Base-by-base conservation (phyloP, 2,329 filamentous ascomycete genomes). In the Cadophora malorum region DNA sequence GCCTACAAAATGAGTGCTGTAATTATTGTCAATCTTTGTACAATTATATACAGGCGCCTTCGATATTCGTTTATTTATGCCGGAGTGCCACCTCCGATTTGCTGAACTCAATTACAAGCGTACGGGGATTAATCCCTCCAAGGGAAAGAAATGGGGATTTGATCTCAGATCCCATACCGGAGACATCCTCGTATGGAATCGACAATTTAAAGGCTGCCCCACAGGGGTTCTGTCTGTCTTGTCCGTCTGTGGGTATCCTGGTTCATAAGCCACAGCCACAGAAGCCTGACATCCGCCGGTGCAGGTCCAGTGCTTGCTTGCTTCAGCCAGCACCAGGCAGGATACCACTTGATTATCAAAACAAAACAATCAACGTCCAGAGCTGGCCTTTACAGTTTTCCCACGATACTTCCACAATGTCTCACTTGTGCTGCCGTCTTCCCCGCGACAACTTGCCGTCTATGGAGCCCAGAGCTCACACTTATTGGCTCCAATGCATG, bases 1-100 rank as follows among this genome's bases (percentile, higher is more conserved):
- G 62, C 59, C 62, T 62, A 23, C 41, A 52, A 66, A 14, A 28
- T 41, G 23, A 49, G 16, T 14, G 33, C 23, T 8, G 23, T 50
- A 35, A 31, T 45, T 56, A 63, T 55, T 63, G 65, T 53, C 65
- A 66, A 66, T 66, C 52, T 56, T 49, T 50, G 35, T 52, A 14
- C 33, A 60, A 41, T 60, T 65, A 38, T 38, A 58, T n/a, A 23
- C 55, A 38, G 31, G 55, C n/a, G 16, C 4, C 33, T 31, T 8
- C 23, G 16, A 33, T 58, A 21, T 58, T 38, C n/a, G 16, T 38
- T n/a, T 33, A 33, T 14, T 14, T 41, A 16, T 23, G 55, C 33
- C 55, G 33, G 55, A 35, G 55, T 41, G 4, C 7, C 28, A 23
- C 55, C 31, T 33, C 31, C 28, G 33, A 23, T 23, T 58, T 38